Percentiles rank a stretch among this genome's conserved stretches.
phyloP scores from a whole-genome alignment of 257 asterid species.

The Thymus mandschuricus region DNA sequence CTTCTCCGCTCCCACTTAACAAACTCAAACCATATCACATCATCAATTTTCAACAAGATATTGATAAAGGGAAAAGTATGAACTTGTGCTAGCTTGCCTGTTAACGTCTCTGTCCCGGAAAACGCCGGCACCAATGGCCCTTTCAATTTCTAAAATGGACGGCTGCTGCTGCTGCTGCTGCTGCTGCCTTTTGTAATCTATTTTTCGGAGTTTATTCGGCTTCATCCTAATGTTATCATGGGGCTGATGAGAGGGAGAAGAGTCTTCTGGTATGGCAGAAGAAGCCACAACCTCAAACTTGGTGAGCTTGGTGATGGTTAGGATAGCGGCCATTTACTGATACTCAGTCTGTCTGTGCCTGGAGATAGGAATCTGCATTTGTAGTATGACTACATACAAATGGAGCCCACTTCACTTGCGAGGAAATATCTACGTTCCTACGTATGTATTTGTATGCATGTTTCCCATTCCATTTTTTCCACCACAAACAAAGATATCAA shows the following conservation, averaged over 20 bases:
- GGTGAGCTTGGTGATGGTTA: conserved; percentile 26
- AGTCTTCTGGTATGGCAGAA: conserved; percentile 40
- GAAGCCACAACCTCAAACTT: conserved; percentile 45
- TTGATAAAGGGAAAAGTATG: not conserved
- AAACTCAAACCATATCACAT: not conserved
- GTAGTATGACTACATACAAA: not conserved
- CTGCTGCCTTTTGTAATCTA: conserved; percentile 15
- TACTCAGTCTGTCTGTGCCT: not conserved
- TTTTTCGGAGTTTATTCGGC: conserved; percentile 32
- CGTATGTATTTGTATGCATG: too few species aligned
- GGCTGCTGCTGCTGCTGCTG: conserved; percentile 43
- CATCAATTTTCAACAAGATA: too few species aligned
- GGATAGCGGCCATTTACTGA: not conserved
- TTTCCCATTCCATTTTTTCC: too few species aligned
- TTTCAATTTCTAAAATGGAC: conserved; percentile 69
- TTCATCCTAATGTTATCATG: conserved; percentile 12
- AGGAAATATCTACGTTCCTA: too few species aligned
- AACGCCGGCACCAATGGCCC: conserved; percentile 80
- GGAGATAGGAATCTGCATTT: not conserved
- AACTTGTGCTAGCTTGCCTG: conserved; percentile 51
- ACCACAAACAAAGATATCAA: too few species aligned
- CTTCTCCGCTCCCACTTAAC: conserved; percentile 42
- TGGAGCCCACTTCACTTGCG: not conserved
- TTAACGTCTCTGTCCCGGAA: conserved; percentile 56
- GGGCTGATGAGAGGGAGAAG: conserved; percentile 31